Base-by-base conservation (phyloP, 768 basidiomycete genomes). In the Coprinopsis cinerea region DNA sequence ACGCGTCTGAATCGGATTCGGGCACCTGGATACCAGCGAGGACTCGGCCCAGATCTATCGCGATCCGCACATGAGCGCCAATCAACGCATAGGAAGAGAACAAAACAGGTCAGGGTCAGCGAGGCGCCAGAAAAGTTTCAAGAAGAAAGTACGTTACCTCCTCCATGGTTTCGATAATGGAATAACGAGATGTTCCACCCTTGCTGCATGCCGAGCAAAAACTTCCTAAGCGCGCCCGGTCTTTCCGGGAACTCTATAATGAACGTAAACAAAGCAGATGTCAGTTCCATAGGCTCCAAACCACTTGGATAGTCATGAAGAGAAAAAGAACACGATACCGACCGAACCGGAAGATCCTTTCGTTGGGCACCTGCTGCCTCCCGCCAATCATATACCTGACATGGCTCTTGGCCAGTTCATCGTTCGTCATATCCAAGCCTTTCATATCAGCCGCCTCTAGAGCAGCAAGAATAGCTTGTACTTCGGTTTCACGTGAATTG, bases 131-230 rank as follows among this genome's bases (percentile, higher is more conserved):
- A 11, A 40, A 46, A 34, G 18, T 44, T 25, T 23, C 18, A 22
- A 17, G 7, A 23, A 5, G 39, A 22, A 24, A 13, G 9, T 17
- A 3, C 28, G 44, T 51, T 57, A 91, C 94, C 94, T 61, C 88
- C 92, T 25, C 96, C 96, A 52, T 98, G 95, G 64, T 98, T 97
- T 48, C 96, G 79, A 67, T 99, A 99, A 64, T 99, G 96, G 72
- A 98, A 99, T 55, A 99, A 64, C 1, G 92, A 88, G 43, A 99
- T 91, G 65, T 94, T 97, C 93, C 94, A 97, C 22, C 83, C 84
- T 17, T 78, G 71, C 26, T 85, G 85, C 39, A 99, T 63, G 2
- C 87, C 88, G 24, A 83, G 73, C 52, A 99, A 73, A 73, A 98
- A 99, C 56, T 88, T 90, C 36, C 89, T 82, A 50, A 99, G 71